A percentile compares a stretch with the other conserved stretches of the same genome.
These are phyloP conservation scores for Cucurbita argyrosperma DNA, from an alignment of 306 rosid genomes.

Conservation along the genomic window DNA sequence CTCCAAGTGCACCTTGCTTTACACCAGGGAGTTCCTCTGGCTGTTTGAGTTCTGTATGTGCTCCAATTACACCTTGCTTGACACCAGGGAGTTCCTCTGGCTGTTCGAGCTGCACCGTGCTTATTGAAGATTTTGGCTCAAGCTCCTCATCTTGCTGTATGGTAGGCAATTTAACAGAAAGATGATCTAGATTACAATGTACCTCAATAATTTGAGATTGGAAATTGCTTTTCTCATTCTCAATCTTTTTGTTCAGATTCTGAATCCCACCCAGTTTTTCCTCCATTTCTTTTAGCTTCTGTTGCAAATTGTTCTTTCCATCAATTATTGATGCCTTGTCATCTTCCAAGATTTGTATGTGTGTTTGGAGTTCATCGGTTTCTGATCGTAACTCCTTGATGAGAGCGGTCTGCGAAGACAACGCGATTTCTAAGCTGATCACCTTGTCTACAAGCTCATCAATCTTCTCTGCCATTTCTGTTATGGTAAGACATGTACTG, in stretches of 20 bases:
- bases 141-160: slow-evolving; percentile 34
- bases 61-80: not conserved
- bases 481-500: slow-evolving; percentile 32
- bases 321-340: slow-evolving; percentile 38
- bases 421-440: slow-evolving; percentile 53
- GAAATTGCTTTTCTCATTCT: slow-evolving; percentile 40
- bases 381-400: slow-evolving; percentile 50
- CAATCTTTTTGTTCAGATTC: slow-evolving; percentile 37
- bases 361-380: slow-evolving; percentile 54
- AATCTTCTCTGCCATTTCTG: slow-evolving; percentile 78
- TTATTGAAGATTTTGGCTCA: not conserved
- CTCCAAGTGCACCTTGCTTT: not conserved
- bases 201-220: slow-evolving; percentile 48
- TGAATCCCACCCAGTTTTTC: slow-evolving; percentile 31
- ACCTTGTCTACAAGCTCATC: slow-evolving; percentile 75
- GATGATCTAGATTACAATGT: slow-evolving; percentile 30
- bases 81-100: slow-evolving; percentile 11
- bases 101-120: slow-evolving; percentile 10
- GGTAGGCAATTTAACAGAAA: slow-evolving; percentile 39
- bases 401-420: slow-evolving; percentile 61
- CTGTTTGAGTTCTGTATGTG: not conserved
- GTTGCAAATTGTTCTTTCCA: slow-evolving; percentile 31
- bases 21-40: slow-evolving; percentile 12
- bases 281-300: slow-evolving; percentile 54
- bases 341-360: slow-evolving; percentile 42